Conservation (phyloP, 1,284 basidiomycete species). For the Ustilago crameri region DNA sequence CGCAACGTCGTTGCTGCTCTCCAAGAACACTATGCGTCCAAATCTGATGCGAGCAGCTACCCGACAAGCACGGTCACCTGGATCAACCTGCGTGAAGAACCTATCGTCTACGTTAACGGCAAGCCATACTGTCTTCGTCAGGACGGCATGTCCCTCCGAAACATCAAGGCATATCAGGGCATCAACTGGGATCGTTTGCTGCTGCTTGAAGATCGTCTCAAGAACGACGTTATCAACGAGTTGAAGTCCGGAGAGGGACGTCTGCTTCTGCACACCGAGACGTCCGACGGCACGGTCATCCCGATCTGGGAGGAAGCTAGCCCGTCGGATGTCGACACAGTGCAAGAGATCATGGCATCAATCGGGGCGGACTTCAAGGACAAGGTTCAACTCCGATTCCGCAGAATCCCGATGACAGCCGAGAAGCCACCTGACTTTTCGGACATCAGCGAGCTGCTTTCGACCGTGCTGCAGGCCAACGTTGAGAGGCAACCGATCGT, state of each 20-base stretch:
- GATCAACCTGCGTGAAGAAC: slow-evolving; percentile 89
- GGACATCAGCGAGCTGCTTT: slow-evolving; percentile 74
- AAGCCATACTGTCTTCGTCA: slow-evolving; percentile 71
- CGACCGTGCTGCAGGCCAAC: slow-evolving; percentile 81
- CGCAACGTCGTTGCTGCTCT: slow-evolving; percentile 78
- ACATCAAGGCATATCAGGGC: slow-evolving; percentile 65
- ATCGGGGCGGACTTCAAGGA: slow-evolving; percentile 48
- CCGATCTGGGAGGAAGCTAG: slow-evolving; percentile 95
- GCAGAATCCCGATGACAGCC: slow-evolving; percentile 87
- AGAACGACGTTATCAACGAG: slow-evolving; percentile 87
- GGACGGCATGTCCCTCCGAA: slow-evolving; percentile 62
- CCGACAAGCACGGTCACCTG: slow-evolving; percentile 75
- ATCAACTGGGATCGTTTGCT: slow-evolving; percentile 63
- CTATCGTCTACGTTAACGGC: slow-evolving; percentile 92
- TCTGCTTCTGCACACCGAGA: slow-evolving; percentile 90
- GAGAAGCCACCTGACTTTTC: slow-evolving; percentile 70
- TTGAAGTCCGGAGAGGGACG: slow-evolving; percentile 84
- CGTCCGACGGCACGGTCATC: slow-evolving; percentile 85
- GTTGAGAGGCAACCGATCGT: slow-evolving; percentile 81
- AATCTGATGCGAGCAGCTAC: slow-evolving; percentile 18
- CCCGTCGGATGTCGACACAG: slow-evolving; percentile 80
- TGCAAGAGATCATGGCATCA: slow-evolving; percentile 86
- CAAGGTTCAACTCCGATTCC: slow-evolving; percentile 78
- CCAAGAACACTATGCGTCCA: slow-evolving; percentile 47
- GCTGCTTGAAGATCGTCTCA: slow-evolving; percentile 82